Evolutionary conservation across 2,329 filamentous ascomycete species (phyloP).

Genomic region (Teratosphaeria viscida): DNA sequence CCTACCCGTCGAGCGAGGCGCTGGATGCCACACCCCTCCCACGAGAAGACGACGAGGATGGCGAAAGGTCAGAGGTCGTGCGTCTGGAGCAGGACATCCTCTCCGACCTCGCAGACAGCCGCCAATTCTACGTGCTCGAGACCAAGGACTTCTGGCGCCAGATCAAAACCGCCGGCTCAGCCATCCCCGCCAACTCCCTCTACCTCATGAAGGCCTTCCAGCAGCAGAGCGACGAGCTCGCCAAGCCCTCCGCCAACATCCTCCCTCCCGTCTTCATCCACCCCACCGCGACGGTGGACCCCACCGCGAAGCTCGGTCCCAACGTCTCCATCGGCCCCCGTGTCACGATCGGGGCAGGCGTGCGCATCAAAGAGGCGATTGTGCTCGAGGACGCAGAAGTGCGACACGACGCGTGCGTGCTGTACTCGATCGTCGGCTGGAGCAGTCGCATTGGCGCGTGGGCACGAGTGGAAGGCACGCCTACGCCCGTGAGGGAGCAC

Average conservation of each 20-base stretch:
- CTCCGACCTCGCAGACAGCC: slow-evolving; percentile 88
- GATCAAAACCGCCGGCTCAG: slow-evolving; percentile 97
- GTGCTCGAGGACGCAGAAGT: slow-evolving; percentile 92
- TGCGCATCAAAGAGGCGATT: slow-evolving; percentile 88
- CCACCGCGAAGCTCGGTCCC: slow-evolving; percentile 89
- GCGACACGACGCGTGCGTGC: slow-evolving; percentile 89
- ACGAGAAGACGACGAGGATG: slow-evolving; percentile 58
- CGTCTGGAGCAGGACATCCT: slow-evolving; percentile 95
- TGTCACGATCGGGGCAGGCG: slow-evolving; percentile 72
- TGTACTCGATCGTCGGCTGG: slow-evolving; percentile 97
- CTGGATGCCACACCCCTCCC: slow-evolving; percentile 57
- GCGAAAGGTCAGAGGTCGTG: slow-evolving; percentile 72
- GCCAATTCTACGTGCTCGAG: slow-evolving; percentile 96
- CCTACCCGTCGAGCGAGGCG: slow-evolving; percentile 94
- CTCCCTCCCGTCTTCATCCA: slow-evolving; percentile 92
- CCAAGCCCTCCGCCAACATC: slow-evolving; percentile 73
- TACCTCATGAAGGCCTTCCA: slow-evolving; percentile 94
- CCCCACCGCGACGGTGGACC: slow-evolving; percentile 79
- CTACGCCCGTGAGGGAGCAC: slow-evolving; percentile 77
- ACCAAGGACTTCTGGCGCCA: slow-evolving; percentile 99
- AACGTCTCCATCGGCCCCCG: slow-evolving; percentile 96
- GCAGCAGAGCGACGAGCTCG: slow-evolving; percentile 67
- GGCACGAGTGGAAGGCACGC: slow-evolving; percentile 93
- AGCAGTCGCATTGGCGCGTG: slow-evolving; percentile 92
- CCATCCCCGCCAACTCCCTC: slow-evolving; percentile 89